Conservation (phyloP, 2,329 filamentous ascomycete species). For the Aureobasidium musti region DNA sequence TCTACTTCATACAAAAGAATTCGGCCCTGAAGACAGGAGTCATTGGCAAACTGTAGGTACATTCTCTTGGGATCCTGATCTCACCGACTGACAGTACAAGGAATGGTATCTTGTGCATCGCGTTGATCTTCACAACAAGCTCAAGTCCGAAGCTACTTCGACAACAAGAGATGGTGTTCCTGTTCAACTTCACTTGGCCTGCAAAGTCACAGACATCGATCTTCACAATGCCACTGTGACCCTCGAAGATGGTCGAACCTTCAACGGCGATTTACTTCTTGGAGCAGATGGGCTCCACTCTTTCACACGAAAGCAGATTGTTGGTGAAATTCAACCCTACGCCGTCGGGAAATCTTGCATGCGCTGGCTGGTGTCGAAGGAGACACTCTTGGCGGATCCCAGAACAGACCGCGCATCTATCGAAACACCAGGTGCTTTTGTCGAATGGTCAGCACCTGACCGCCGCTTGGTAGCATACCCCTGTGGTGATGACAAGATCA, state of each 20-base stretch:
- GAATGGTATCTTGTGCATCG: slow-evolving; percentile 26
- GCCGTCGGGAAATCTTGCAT: slow-evolving; percentile 21
- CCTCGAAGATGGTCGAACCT: not conserved
- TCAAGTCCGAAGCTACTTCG: slow-evolving; percentile 18
- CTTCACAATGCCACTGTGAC: slow-evolving; percentile 4
- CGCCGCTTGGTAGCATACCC: slow-evolving; percentile 22
- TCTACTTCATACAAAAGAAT: slow-evolving; percentile 8
- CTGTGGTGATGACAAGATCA: slow-evolving; percentile 24
- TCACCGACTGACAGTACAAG: not conserved
- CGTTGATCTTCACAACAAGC: slow-evolving; percentile 26
- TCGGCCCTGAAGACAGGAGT: slow-evolving; percentile 12
- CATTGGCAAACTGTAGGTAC: slow-evolving; percentile 18
- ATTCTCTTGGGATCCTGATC: too few species aligned
- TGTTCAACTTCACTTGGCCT: slow-evolving; percentile 15
- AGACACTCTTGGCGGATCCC: slow-evolving; percentile 4
- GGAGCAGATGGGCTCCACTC: slow-evolving; percentile 26
- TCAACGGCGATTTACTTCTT: slow-evolving; percentile 19
- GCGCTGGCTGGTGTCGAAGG: slow-evolving; percentile 26
- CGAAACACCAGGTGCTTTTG: slow-evolving; percentile 17
- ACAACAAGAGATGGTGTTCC: slow-evolving; percentile 10
- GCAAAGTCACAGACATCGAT: slow-evolving; percentile 23
- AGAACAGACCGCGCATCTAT: slow-evolving; percentile 9
- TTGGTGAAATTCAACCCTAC: slow-evolving; percentile 16
- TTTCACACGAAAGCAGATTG: slow-evolving; percentile 3
- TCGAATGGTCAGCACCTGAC: slow-evolving; percentile 21